phyloP scores from a whole-genome alignment of 164 flowering plant genomes.

The Dillenia suffruticosa region DNA sequence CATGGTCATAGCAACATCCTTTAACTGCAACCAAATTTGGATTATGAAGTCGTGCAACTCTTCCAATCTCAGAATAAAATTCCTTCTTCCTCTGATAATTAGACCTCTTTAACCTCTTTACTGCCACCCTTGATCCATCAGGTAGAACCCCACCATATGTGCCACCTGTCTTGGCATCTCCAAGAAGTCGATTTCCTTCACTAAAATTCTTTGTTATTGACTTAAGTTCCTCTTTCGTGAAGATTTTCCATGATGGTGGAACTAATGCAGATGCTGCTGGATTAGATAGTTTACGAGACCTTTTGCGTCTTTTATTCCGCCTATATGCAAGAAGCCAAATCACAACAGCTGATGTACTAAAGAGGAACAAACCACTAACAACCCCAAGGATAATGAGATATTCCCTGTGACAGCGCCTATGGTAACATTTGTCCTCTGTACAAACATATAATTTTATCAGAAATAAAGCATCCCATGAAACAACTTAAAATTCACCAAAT shows the following conservation, averaged over 20 bases:
- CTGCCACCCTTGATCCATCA: slow-evolving; percentile 88
- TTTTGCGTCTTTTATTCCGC: slow-evolving; percentile 62
- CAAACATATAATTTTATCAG: too few relatives aligned
- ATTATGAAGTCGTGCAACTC: slow-evolving; percentile 86
- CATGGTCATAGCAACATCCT: slow-evolving; percentile 96
- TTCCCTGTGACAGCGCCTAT: slow-evolving; percentile 73
- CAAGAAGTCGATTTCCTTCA: slow-evolving; percentile 89
- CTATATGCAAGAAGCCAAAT: slow-evolving; percentile 78
- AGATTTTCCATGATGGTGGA: slow-evolving; percentile 82
- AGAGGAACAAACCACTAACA: slow-evolving; percentile 80
- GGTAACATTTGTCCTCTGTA: slow-evolving; percentile 54
- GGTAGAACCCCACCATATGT: slow-evolving; percentile 80
- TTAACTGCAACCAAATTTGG: slow-evolving; percentile 85
- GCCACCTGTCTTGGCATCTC: slow-evolving; percentile 93
- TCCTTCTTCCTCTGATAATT: slow-evolving; percentile 92
- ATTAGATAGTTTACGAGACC: slow-evolving; percentile 59
- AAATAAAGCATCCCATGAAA: too few relatives aligned
- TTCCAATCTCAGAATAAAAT: slow-evolving; percentile 84
- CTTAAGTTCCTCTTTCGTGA: slow-evolving; percentile 74
- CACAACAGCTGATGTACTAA: slow-evolving; percentile 62
- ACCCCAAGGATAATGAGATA: slow-evolving; percentile 77
- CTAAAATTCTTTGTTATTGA: slow-evolving; percentile 85
- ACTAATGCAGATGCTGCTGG: slow-evolving; percentile 68
- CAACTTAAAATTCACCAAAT: too few relatives aligned
- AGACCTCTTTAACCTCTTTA: slow-evolving; percentile 89